A percentile compares a stretch with the other conserved stretches of the same genome.
Conservation (phyloP, 208 protist species). For the Strigomonas culicis region DNA sequence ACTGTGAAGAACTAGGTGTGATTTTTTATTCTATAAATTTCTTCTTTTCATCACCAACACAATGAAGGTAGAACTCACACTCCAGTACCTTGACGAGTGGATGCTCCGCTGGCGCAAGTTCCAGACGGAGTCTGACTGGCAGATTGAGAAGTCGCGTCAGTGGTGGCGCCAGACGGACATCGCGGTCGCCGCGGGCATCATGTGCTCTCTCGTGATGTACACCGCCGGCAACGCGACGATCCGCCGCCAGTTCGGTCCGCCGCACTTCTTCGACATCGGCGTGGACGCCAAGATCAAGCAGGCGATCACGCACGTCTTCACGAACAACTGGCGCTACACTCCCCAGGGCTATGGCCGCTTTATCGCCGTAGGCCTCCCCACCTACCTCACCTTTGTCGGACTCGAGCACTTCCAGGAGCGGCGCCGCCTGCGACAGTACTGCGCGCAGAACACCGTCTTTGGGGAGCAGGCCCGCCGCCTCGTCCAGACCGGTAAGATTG, state of each 20-base stretch:
- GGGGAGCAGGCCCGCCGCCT: slow-evolving; percentile 86
- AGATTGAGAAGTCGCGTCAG: slow-evolving; percentile 84
- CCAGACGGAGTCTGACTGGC: slow-evolving; percentile 87
- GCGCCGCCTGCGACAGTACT: slow-evolving; percentile 64
- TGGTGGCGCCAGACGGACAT: slow-evolving; percentile 78
- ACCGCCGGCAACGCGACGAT: slow-evolving; percentile 72
- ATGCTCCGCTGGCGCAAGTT: slow-evolving; percentile 91
- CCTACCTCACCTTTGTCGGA: slow-evolving; percentile 60
- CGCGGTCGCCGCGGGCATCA: slow-evolving; percentile 32
- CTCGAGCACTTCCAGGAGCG: slow-evolving; percentile 76
- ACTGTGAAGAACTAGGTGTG: too few species aligned
- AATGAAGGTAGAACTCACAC: slow-evolving; percentile 81
- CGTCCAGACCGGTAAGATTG: slow-evolving; percentile 71
- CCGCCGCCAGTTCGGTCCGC: slow-evolving; percentile 72
- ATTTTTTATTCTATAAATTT: too few species aligned
- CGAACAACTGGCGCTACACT: slow-evolving; percentile 75
- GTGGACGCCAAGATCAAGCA: slow-evolving; percentile 70
- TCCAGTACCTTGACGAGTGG: slow-evolving; percentile 91
- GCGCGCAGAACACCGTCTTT: slow-evolving; percentile 85
- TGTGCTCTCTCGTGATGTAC: slow-evolving; percentile 51
- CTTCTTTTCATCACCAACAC: slow-evolving; percentile 7
- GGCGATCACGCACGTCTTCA: slow-evolving; percentile 44
- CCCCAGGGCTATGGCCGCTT: slow-evolving; percentile 82
- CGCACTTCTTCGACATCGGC: slow-evolving; percentile 87
- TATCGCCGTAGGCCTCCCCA: slow-evolving; percentile 64